Conservation (phyloP, 169 alveolate species). For the Toxoplasma gondii region DNA sequence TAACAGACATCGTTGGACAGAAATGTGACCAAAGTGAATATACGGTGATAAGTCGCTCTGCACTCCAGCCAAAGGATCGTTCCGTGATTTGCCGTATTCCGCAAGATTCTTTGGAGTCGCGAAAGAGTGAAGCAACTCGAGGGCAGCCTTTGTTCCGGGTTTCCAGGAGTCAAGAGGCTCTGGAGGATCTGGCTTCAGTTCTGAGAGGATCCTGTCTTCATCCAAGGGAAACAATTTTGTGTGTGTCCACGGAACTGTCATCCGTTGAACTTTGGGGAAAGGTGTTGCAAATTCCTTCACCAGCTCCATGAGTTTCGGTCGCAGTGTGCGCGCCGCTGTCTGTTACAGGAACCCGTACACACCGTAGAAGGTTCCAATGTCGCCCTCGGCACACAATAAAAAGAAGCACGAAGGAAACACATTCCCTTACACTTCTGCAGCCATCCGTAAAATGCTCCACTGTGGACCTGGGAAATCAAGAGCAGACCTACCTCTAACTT, state of each 20-base stretch:
- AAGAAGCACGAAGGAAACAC: too few species aligned
- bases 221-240: not conserved
- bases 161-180: constrained; percentile 38
- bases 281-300: constrained; percentile 19
- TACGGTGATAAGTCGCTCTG: constrained; percentile 71
- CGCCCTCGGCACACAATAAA: too few species aligned
- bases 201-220: not conserved
- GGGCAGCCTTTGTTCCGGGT: constrained; percentile 43
- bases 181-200: constrained; percentile 13
- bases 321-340: constrained; percentile 56
- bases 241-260: not conserved
- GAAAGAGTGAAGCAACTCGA: not conserved
- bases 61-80: constrained; percentile 46
- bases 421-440: not conserved
- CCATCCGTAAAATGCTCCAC: not conserved
- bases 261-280: not conserved
- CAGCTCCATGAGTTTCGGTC: constrained; percentile 31
- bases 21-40: constrained; percentile 73
- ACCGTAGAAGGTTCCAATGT: not conserved
- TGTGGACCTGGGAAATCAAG: not conserved
- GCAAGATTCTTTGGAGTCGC: not conserved
- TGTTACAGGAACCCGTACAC: not conserved
- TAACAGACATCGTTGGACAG: constrained; percentile 70
- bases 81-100: constrained; percentile 34
- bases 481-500: constrained; percentile 62